A percentile compares a stretch with the other conserved stretches of the same genome.
Evolutionary conservation across 108 stramenopile genomes (phyloP).

Genomic region (Hondaea fermentalgiana): DNA sequence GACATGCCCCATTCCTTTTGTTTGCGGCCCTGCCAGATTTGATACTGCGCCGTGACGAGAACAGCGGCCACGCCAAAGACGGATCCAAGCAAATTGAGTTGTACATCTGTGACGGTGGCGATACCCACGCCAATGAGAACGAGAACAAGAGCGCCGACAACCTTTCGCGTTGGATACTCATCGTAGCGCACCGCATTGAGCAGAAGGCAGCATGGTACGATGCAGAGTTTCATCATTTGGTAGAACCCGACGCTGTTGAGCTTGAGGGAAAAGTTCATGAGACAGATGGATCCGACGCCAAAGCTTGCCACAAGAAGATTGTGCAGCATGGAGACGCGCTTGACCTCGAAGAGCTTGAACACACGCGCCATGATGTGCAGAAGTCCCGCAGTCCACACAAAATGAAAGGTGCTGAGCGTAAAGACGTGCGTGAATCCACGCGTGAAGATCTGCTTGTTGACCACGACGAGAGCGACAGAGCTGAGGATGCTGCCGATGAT

Average conservation of each 20-base stretch:
- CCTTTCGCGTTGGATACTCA: not conserved
- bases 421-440: slow-evolving; percentile 2
- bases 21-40: slow-evolving; percentile 12
- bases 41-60: not conserved
- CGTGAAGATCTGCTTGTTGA: not conserved
- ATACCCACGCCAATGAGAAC: not conserved
- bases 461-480: not conserved
- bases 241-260: not conserved
- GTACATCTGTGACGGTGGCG: not conserved
- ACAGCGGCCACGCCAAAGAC: not conserved
- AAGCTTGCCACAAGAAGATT: not conserved
- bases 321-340: not conserved
- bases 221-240: slow-evolving; percentile 9
- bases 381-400: not conserved
- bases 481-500: not conserved
- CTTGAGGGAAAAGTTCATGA: slow-evolving; percentile 15
- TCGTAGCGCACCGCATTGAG: not conserved
- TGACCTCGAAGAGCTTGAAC: not conserved
- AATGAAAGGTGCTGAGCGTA: slow-evolving; percentile 13
- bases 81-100: not conserved
- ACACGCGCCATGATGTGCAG: not conserved
- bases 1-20: not conserved
- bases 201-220: not conserved
- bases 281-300: slow-evolving; percentile 1
- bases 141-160: not conserved